Percentiles rank a stretch among this genome's conserved stretches.
Conservation (phyloP, 225 moss, liverwort and hornwort genomes). For the Pseudoscleropodium purum region DNA sequence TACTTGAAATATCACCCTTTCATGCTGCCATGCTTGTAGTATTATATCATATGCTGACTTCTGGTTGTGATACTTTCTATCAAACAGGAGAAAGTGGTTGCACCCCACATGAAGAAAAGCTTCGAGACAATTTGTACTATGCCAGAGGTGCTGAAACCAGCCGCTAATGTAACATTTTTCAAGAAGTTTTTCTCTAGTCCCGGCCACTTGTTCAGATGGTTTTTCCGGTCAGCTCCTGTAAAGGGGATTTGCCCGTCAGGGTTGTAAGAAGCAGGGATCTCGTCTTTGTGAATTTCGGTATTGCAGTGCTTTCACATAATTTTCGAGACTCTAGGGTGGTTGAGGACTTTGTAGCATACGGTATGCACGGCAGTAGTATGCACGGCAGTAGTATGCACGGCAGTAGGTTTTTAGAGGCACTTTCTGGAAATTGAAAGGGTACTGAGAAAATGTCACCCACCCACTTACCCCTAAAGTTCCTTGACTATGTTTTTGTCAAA, state of each 20-base stretch:
- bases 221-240: constrained; percentile 6
- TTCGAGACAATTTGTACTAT: constrained; percentile 48
- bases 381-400: neutral
- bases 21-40: neutral
- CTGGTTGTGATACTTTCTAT: neutral
- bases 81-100: constrained; percentile 57
- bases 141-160: constrained; percentile 2
- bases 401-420: neutral
- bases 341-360: neutral
- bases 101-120: constrained; percentile 58
- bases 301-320: neutral
- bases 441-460: neutral
- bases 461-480: too few species aligned
- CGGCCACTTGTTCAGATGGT: constrained; percentile 26
- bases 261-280: neutral
- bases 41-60: neutral
- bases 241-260: neutral
- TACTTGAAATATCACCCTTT: neutral
- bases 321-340: neutral
- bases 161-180: constrained; percentile 14
- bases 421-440: neutral
- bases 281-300: neutral
- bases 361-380: neutral
- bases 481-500: too few species aligned
- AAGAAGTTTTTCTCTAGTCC: neutral